Base-by-base conservation (phyloP, 805 yeast genomes). In the Wickerhamiella musiphila region DNA sequence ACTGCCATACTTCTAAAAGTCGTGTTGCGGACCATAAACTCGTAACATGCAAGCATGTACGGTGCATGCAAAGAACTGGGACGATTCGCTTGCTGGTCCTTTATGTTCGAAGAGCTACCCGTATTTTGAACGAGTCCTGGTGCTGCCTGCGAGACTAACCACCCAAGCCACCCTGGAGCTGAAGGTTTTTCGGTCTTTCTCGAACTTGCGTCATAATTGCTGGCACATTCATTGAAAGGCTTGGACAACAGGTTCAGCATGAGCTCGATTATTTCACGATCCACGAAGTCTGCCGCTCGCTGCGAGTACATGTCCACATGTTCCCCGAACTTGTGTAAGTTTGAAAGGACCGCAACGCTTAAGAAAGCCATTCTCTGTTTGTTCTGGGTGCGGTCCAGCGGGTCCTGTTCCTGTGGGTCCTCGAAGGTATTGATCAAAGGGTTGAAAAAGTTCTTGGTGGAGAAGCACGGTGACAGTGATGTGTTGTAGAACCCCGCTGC, bases 251-350 rank as follows among this genome's bases (percentile, higher is more conserved):
- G n/a, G n/a, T n/a, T n/a, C n/a, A n/a, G n/a, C n/a, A n/a, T n/a
- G n/a, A n/a, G n/a, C n/a, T n/a, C n/a, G n/a, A n/a, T n/a, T n/a
- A n/a, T n/a, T n/a, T n/a, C n/a, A n/a, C n/a, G 56, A 30, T 58
- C 60, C 7, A 54, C 51, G 36, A 53, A 56, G 33, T 56, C 63
- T n/a, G 58, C 40, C 6, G 58, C 40, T 13, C 60, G 45, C 12
- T 52, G 47, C 31, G 41, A 48, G 35, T 58, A 58, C 1, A 58
- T 54, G 30, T 53, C 52, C 17, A 44, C 44, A 6, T 33, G 36
- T 13, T 55, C 54, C 28, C 55, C 59, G 33, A 37, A 42, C 33
- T 47, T 50, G 40, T 56, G 55, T 33, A 54, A 45, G 30, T 49
- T 52, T 5, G 60, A 48, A n/a, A 58, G 42, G 2, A 57, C 37